Base-by-base conservation (phyloP, 169 alveolate genomes). In the Plasmodium gonderi region DNA sequence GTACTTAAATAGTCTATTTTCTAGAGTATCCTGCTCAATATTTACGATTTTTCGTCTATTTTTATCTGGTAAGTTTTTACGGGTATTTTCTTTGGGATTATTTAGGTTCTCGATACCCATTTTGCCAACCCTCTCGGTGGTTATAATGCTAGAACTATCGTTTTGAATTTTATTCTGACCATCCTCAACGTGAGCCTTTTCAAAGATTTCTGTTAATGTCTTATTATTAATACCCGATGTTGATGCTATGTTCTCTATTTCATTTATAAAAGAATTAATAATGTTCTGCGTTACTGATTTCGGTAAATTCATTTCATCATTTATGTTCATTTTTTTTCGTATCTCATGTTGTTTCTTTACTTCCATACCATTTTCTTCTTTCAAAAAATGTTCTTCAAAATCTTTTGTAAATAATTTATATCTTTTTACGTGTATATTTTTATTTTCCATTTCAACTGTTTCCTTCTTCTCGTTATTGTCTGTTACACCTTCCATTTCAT, bases 401-500 rank as follows among this genome's bases (percentile, higher is more conserved):
- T 90, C 94, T 90, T 90, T 90, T 12, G 94, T 90, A 90, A 90
- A 90, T 65, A 90, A 68, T 49, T 90, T 90, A 78, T 90, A 90
- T 44, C 69, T 44, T 78, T 87, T 87, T 29, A 76, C 65, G 5
- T 69, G 75, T 11, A 64, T 69, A 45, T 33, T 72, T 83, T 36
- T 49, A 67, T 49, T 75, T 44, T 85, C 85, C 14, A 54, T 44
- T 12, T 75, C 92, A 29, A 29, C 47, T 44, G 51, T 64, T 33
- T 64, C 79, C 31, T 80, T 17, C 7, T 80, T 80, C 49, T n/a
- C 80, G 69, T 80, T 33, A 40, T 79, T 42, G 42, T 36, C 80
- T 42, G 68, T 17, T 17, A 47, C 42, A 11, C 42, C 42, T 38
- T 64, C 80, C 17, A 80, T 45, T 9, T 60, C 51, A 8, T 42